A percentile compares a stretch with the other conserved stretches of the same genome.
These are phyloP conservation scores for Verticillium dahliae DNA, from an alignment of 2,329 filamentous ascomycete species.

Conservation along the genomic window DNA sequence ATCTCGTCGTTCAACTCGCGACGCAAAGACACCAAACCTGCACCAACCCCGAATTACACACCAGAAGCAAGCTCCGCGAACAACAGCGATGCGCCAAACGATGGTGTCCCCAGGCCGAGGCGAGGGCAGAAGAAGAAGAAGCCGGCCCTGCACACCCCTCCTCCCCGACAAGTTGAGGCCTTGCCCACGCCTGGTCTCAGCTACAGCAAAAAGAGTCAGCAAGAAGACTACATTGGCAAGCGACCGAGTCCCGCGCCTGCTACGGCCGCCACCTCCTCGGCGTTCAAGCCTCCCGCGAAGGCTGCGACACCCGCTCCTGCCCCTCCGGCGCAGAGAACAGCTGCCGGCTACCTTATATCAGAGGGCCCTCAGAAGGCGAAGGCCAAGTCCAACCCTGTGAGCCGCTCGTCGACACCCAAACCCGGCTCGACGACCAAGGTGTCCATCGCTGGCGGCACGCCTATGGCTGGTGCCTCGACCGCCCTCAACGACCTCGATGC, in stretches of 20 bases:
- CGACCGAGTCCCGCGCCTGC: conserved; percentile 33
- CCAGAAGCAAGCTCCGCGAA: conserved; percentile 1
- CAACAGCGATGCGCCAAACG: conserved; percentile 14
- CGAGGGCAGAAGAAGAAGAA: conserved; percentile 51
- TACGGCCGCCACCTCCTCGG: conserved; percentile 22
- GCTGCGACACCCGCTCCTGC: conserved; percentile 12
- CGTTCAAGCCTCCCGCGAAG: conserved; percentile 9
- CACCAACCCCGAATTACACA: conserved; percentile 3
- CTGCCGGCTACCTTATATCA: conserved; percentile 73
- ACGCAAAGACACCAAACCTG: conserved; percentile 30
- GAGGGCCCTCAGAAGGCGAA: conserved; percentile 59
- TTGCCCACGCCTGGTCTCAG: conserved; percentile 57
- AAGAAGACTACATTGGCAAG: conserved; percentile 66
- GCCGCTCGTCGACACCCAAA: conserved; percentile 48
- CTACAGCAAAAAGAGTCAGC: conserved; percentile 67
- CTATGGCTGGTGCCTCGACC: conserved; percentile 76
- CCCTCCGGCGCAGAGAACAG: conserved; percentile 48
- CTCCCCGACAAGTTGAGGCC: conserved; percentile 57
- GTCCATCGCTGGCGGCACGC: conserved; percentile 66
- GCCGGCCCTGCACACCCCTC: conserved; percentile 54
- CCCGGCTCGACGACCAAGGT: conserved; percentile 54
- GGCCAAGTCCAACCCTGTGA: conserved; percentile 43
- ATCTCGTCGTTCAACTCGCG: conserved; percentile 75
- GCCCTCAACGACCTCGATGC: conserved; percentile 66
- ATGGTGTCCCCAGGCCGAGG: conserved; percentile 41